Percentiles rank a stretch among this genome's conserved stretches.
Conservation (phyloP, 768 basidiomycete genomes). For the Boletus barrowsii region DNA sequence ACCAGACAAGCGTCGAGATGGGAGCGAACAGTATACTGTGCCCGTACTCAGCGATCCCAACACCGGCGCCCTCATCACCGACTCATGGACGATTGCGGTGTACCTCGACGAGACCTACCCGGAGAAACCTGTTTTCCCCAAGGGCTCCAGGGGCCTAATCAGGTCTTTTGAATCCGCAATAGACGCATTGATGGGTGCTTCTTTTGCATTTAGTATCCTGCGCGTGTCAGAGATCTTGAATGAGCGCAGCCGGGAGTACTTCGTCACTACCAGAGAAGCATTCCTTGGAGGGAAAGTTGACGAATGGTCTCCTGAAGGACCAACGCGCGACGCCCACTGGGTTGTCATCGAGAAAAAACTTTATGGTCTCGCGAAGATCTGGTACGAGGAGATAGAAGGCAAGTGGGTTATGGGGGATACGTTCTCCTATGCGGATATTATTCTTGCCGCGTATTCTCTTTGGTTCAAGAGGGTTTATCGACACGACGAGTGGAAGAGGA, state of each 20-base stretch:
- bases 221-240: constrained; percentile 30
- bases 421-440: constrained; percentile 32
- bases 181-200: not conserved
- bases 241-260: constrained; percentile 36
- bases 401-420: constrained; percentile 31
- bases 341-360: constrained; percentile 12
- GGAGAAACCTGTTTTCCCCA: constrained; percentile 28
- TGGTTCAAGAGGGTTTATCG: constrained; percentile 20
- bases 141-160: constrained; percentile 22
- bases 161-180: constrained; percentile 14
- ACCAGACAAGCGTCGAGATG: constrained; percentile 18
- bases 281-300: constrained; percentile 37
- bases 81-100: constrained; percentile 32
- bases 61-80: constrained; percentile 26
- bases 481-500: constrained; percentile 26
- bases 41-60: constrained; percentile 35
- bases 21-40: constrained; percentile 26
- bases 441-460: constrained; percentile 15
- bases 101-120: constrained; percentile 38
- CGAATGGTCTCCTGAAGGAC: constrained; percentile 36
- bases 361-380: constrained; percentile 8
- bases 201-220: constrained; percentile 17
- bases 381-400: constrained; percentile 24
- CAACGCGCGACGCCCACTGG: constrained; percentile 31
- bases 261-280: constrained; percentile 33